Conservation (phyloP, 768 basidiomycete genomes). For the Strobilomyces echinocephalus region DNA sequence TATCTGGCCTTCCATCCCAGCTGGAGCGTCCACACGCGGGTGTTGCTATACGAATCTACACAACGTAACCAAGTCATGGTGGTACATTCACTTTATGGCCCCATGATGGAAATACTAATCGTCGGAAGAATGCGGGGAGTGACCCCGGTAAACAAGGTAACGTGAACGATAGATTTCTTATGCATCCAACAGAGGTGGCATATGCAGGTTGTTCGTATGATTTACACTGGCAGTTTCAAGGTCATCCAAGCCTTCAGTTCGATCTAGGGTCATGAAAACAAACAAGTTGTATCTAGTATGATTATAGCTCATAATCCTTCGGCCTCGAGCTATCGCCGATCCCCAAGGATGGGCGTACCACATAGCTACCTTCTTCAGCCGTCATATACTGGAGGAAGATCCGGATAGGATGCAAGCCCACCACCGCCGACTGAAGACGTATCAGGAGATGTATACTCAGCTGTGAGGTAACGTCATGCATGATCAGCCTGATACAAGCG, state of each 20-base stretch:
- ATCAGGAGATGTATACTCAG: slow-evolving; percentile 28
- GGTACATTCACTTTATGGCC: too few relatives aligned
- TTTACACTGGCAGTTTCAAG: not conserved
- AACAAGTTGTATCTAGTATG: not conserved
- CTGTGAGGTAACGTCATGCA: slow-evolving; percentile 7
- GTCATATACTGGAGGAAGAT: slow-evolving; percentile 30
- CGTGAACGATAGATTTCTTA: too few relatives aligned
- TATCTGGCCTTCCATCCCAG: too few relatives aligned
- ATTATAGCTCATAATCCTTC: not conserved
- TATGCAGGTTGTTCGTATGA: too few relatives aligned
- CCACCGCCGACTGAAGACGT: slow-evolving; percentile 10
- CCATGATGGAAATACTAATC: too few relatives aligned
- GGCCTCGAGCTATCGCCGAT: not conserved
- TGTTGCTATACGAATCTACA: too few relatives aligned
- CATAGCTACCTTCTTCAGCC: slow-evolving; percentile 8
- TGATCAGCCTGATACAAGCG: not conserved
- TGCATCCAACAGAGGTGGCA: too few relatives aligned
- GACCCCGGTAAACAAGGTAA: too few relatives aligned
- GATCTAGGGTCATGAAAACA: not conserved
- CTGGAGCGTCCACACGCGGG: too few relatives aligned
- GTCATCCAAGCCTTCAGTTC: too few relatives aligned
- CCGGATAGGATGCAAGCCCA: slow-evolving; percentile 16
- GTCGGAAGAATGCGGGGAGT: too few relatives aligned
- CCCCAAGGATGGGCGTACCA: not conserved
- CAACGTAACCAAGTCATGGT: too few relatives aligned